Conservation (phyloP, 768 basidiomycete species). For the Pleurotus tuoliensis region DNA sequence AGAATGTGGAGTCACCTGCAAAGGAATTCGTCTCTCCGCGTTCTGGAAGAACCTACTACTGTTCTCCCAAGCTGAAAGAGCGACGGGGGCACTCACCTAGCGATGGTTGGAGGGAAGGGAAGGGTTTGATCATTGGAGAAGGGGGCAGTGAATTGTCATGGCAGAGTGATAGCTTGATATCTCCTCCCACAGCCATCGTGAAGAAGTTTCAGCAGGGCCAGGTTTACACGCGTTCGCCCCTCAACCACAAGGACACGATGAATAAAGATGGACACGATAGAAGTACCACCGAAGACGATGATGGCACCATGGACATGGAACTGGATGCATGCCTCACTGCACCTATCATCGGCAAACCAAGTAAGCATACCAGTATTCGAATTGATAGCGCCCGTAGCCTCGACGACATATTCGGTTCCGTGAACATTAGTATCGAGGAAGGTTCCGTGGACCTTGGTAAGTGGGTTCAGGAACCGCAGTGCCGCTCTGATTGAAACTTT, state of each 20-base stretch:
- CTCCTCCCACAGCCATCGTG: neutral
- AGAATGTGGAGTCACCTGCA: neutral
- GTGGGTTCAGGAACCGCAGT: neutral
- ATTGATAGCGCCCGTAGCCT: neutral
- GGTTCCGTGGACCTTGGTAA: neutral
- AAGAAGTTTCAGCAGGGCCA: neutral
- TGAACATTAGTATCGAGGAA: neutral
- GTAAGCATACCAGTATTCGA: neutral
- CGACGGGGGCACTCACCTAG: neutral
- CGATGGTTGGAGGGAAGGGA: neutral
- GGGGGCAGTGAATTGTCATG: neutral
- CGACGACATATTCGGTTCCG: slow-evolving; percentile 4
- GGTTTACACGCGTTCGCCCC: neutral
- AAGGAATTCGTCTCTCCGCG: slow-evolving; percentile 1
- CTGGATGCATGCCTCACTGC: neutral
- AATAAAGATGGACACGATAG: neutral
- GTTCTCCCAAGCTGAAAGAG: neutral
- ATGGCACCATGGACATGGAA: slow-evolving; percentile 6
- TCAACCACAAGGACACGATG: neutral
- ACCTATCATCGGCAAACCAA: neutral
- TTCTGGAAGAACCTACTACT: neutral
- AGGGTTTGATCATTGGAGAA: neutral
- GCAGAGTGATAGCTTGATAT: slow-evolving; percentile 6
- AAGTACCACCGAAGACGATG: neutral
- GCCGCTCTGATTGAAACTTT: neutral